Base-by-base conservation (phyloP, 768 basidiomycete species). In the Boletus speciosus region DNA sequence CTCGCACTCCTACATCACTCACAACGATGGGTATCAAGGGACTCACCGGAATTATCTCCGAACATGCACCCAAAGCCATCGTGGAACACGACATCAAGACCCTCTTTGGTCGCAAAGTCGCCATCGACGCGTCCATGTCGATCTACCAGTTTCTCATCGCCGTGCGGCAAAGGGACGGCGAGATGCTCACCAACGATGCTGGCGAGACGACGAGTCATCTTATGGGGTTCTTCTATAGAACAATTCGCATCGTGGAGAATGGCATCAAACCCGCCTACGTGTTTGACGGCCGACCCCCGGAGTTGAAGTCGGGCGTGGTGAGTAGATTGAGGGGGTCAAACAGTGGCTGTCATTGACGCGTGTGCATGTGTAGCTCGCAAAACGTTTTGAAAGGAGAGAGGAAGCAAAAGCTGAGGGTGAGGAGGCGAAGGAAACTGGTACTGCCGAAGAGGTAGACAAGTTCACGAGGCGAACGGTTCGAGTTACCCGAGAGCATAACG, bases 121-220 rank as follows among this genome's bases (percentile, higher is more conserved):
- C 96, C 55, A 93, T 99, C 60, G 97, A 99, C 78, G 97, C 97
- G 67, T 94, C 91, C 56, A 93, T 94, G 91, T 90, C 87, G 3
- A 94, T 95, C 48, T 96, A 94, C 78, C 93, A 96, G 68, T 99
- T 99, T 72, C 83, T 99, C 55, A 98, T 99, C 54, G 97, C 97
- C 19, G 97, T 98, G 11, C 81, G 97, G 31, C 94, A 96, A 72
- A 87, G 85, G 69, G 97, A 98, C 68, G 97, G 97, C 19, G 93
- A 98, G 72, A 82, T 95, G 79, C 81, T 99, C 61, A 96, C 88
- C 63, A 98, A 98, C 66, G 96, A 98, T n/a, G 85, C 87, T 0
- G 97, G 97, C 16, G 97, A 99, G 68, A 97, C 93, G 4, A 99
- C 97, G 2, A 95, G 93, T 74, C 96, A 99, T 73, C 77, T 99